Base-by-base conservation (phyloP, 1,284 basidiomycete species). In the Ustilago crameri region DNA sequence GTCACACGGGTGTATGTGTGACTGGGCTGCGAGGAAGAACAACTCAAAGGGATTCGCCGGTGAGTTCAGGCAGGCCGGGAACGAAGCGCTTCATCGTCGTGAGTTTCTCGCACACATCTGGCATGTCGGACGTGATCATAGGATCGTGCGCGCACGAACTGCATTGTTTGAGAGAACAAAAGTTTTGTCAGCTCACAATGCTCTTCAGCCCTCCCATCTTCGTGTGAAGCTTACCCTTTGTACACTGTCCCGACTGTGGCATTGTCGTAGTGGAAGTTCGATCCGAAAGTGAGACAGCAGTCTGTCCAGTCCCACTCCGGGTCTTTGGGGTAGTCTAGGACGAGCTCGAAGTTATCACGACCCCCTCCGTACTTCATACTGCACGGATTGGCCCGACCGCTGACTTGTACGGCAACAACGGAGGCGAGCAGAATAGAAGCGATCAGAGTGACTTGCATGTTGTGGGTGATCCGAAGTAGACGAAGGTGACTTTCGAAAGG, bases 331-430 rank as follows among this genome's bases (percentile, higher is more conserved):
- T 56, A 65, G 20, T 51, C 62, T 4, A 15, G 20, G 0, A 55
- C 34, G 0, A 37, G 17, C 10, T 47, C 22, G 34, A 66, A 24
- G 3, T n/a, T n/a, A n/a, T 47, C 52, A 30, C 26, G 14, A 17
- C 26, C 20, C 17, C 23, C n/a, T 1, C 15, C 3, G 37, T 48
- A 60, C 27, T 51, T 3, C 43, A 65, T 47, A 2, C 38, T 30
- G 52, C 63, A 66, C 10, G 48, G 56, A 20, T 56, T 56, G n/a
- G 63, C 56, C 20, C 56, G 51, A 27, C 56, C 63, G 32, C 17
- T 15, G 27, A 51, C 52, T n/a, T 38, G 47, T 37, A 51, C 18
- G 14, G 32, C 45, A 12, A 32, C 12, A 27, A 14, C 47, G 20
- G 30, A 24, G 7, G 44, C 49, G 17, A 55, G 27, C 3, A 66